Base-by-base conservation (phyloP, 352 stramenopile genomes). In the Globisporangium alternatum region DNA sequence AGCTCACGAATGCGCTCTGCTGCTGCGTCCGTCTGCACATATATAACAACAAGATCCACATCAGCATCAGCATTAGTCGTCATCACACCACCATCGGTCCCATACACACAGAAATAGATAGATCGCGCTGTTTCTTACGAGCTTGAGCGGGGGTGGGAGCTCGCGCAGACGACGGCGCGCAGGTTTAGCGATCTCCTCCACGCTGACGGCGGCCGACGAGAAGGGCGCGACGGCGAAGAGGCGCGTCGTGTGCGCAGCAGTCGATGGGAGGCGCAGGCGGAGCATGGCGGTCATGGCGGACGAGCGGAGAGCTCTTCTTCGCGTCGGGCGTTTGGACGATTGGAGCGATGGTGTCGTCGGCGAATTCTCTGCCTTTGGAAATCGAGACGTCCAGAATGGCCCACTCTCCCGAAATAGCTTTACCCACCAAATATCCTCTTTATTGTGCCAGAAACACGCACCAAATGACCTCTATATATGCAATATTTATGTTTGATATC, bases 1-100 rank as follows among this genome's bases (percentile, higher is more conserved):
- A 98, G 74, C 64, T 97, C 85, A 25, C 90, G 84, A 64, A 98
- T 97, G 64, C 92, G 90, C 30, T 74, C 71, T 0, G 86, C 88
- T n/a, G 92, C 92, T 12, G 87, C 83, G 37, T 97, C 88, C 33
- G 92, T 98, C 86, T 96, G 48, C 9, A 60, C n/a, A 47, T 1
- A 5, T 39, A 55, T 44, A 58, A 19, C 3, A 65, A 22, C 55
- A 51, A 33, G 19, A 59, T 13, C 19, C 22, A 43, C 39, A 19
- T 28, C 25, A 33, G 12, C 44, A 63, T 31, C 22, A 28, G 5
- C 19, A 10, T 33, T 12, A 41, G 17, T 53, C n/a, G 55, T n/a
- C n/a, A n/a, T 44, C 19, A 21, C n/a, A n/a, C 39, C 19, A 21
- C 25, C 52, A 58, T 9, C 15, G 33, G 15, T 25, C n/a, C 13